phyloP scores from a whole-genome alignment of 169 alveolate genomes.

The Plasmodium cynomolgi region DNA sequence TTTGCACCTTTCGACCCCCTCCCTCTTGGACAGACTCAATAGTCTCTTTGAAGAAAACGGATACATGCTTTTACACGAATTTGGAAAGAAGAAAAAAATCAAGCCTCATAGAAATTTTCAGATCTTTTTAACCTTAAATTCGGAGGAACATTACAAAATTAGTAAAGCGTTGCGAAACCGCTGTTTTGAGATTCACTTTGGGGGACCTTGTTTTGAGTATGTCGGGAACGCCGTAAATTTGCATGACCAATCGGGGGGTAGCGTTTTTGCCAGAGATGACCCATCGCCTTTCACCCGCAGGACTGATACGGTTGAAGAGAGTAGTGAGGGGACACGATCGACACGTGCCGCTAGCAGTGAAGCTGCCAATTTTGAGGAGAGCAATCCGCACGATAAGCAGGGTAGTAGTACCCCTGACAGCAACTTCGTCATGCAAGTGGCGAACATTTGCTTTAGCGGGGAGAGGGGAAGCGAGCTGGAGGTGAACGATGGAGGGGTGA shows the following conservation, averaged over 20 bases:
- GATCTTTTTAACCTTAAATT: constrained; percentile 85
- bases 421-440: neutral
- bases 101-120: constrained; percentile 92
- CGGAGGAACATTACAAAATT: constrained; percentile 81
- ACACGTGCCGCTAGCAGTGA: neutral
- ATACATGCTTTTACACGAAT: constrained; percentile 80
- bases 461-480: neutral
- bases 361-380: neutral
- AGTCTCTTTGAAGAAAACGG: constrained; percentile 93
- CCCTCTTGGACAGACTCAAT: constrained; percentile 94
- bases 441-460: neutral
- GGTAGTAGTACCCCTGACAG: neutral
- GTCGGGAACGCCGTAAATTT: constrained; percentile 1
- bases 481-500: neutral
- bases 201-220: constrained; percentile 9
- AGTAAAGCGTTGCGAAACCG: constrained; percentile 93
- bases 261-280: neutral
- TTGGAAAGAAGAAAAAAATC: constrained; percentile 87
- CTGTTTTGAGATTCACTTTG: constrained; percentile 89
- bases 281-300: neutral
- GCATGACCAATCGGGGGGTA: neutral
- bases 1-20: constrained; percentile 92
- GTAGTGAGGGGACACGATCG: neutral
- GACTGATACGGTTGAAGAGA: neutral
- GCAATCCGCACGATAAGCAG: neutral